Conservation (phyloP, 805 yeast species). For the Candida tibetensis region DNA sequence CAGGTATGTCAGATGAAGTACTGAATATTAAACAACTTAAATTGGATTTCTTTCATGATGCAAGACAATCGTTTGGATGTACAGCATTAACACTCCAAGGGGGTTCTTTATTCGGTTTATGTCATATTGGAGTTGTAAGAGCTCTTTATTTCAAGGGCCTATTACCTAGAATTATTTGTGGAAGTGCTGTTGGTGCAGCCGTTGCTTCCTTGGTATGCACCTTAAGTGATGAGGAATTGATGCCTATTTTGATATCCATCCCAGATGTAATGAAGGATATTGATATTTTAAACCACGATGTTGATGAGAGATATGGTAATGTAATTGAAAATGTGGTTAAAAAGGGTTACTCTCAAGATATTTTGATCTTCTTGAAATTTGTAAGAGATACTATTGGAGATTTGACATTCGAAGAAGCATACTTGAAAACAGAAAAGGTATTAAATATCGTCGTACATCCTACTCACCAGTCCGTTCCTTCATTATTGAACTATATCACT, state of each 20-base stretch:
- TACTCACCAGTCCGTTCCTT: conserved; percentile 64
- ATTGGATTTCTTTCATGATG: conserved; percentile 78
- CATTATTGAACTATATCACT: conserved; percentile 80
- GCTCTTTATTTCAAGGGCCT: conserved; percentile 73
- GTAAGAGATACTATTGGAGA: conserved; percentile 75
- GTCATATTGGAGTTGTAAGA: conserved; percentile 89
- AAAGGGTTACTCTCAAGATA: conserved; percentile 85
- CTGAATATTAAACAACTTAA: conserved; percentile 55
- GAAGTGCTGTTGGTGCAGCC: conserved; percentile 91
- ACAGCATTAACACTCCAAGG: conserved; percentile 93
- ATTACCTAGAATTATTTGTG: conserved; percentile 82
- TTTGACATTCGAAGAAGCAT: conserved; percentile 92
- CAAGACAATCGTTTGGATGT: conserved; percentile 81
- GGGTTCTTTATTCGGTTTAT: conserved; percentile 89
- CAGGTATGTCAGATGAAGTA: conserved; percentile 30
- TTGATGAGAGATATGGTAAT: conserved; percentile 59
- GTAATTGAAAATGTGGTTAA: conserved; percentile 71
- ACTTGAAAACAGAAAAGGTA: conserved; percentile 69
- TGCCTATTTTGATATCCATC: conserved; percentile 40
- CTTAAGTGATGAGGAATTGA: conserved; percentile 62
- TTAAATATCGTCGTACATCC: conserved; percentile 87
- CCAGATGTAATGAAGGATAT: conserved; percentile 42
- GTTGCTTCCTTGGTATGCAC: conserved; percentile 86
- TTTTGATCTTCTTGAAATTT: conserved; percentile 72
- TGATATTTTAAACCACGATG: conserved; percentile 50